Evolutionary conservation across 352 stramenopile species (phyloP).

Genomic region (Globisporangium cystogenes): DNA sequence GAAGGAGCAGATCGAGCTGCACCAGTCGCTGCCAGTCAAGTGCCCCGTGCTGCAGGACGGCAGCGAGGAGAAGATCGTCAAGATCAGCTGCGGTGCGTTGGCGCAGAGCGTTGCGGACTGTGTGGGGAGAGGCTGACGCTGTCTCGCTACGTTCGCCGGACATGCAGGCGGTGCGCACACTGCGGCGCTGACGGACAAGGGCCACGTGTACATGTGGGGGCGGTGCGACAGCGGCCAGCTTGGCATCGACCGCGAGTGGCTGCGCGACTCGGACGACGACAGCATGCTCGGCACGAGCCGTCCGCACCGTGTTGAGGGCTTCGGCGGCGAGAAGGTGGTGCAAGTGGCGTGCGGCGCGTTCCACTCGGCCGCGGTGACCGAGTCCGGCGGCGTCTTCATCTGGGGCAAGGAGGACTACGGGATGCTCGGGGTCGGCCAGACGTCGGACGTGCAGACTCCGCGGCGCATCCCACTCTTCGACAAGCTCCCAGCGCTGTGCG

Average conservation of each 20-base stretch:
- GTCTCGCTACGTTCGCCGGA: not conserved
- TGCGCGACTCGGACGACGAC: conserved; percentile 60
- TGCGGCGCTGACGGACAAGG: conserved; percentile 57
- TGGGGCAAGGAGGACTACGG: conserved; percentile 88
- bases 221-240: conserved; percentile 75
- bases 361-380: conserved; percentile 74
- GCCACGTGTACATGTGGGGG: conserved; percentile 75
- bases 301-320: conserved; percentile 58
- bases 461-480: conserved; percentile 64
- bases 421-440: conserved; percentile 80
- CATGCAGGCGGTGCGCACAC: conserved; percentile 54
- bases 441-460: conserved; percentile 57
- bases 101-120: not conserved
- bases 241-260: conserved; percentile 55
- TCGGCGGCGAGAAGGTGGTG: conserved; percentile 64
- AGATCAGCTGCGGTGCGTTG: conserved; percentile 59
- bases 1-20: conserved; percentile 50
- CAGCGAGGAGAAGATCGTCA: conserved; percentile 53
- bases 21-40: conserved; percentile 63
- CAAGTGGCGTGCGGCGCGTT: conserved; percentile 80
- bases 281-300: conserved; percentile 46
- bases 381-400: conserved; percentile 63
- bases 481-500: conserved; percentile 55
- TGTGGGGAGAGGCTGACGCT: not conserved
- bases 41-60: conserved; percentile 49